Evolutionary conservation across 2,329 filamentous ascomycete species (phyloP), one percentile per base, ranked within the genome.

Genomic region (Coniochaeta hoffmannii): DNA sequence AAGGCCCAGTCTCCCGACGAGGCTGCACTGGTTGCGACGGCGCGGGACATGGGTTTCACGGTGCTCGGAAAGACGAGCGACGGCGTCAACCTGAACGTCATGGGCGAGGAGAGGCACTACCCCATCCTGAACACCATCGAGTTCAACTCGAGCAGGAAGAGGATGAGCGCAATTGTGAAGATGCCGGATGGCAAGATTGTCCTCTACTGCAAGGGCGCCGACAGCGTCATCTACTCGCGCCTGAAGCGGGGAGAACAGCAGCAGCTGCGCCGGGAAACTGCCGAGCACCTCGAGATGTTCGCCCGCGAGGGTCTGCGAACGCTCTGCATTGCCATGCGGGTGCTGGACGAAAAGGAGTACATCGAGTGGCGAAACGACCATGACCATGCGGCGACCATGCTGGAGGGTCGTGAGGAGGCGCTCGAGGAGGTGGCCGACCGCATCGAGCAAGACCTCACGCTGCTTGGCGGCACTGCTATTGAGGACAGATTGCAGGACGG

Each of bases 1-100:
- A 97, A 95, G 73, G 94, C 94, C 0, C 94, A 99, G 68, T 97
- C 92, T 38, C 94, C 94, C 1, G 94, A 99, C 66, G 94, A 99
- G 72, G 91, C 94, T 54, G 94, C 94, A 12, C 77, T 99, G 14
- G 94, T 99, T 8, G 85, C 92, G 17, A 97, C 95, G 26, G 94
- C 95, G 58, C 88, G 92, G 56, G 95, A 99, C 64, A 90, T 93
- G 74, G 94, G 94, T 4, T 97, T 96, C 66, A 96, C 91, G 1
- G 90, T 97, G 6, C 80, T 97, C 12, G 90, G 91, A 24, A 83
- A 86, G 58, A 84, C 87, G 2, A 80, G 83, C 35, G 89, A 96
- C 59, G 89, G 90, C 53, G 88, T 99, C 59, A 83, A 89, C 53
- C 67, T 99, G 55, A 96, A 96, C 61, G 80, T 96, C 7, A 82